Percentiles rank a stretch among this genome's conserved stretches.
Conservation (phyloP, 2,329 filamentous ascomycete species). For the Aspergillus alliaceus region DNA sequence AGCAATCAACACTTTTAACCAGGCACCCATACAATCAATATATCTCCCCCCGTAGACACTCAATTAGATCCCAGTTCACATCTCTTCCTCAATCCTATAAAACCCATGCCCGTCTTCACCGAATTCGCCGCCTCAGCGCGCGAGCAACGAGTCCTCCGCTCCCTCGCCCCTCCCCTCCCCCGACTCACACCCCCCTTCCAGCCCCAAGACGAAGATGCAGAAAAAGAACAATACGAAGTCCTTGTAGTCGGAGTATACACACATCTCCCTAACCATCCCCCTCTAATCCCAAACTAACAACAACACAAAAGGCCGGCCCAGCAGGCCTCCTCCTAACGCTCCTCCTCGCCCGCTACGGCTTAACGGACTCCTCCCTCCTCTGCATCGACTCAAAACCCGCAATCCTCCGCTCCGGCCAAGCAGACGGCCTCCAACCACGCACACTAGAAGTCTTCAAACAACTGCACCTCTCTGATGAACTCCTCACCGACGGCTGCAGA, state of each 20-base stretch:
- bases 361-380: slow-evolving; percentile 38
- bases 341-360: slow-evolving; percentile 43
- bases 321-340: slow-evolving; percentile 42
- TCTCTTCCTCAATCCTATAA: too few species aligned
- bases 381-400: slow-evolving; percentile 42
- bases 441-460: slow-evolving; percentile 43
- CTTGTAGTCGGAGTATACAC: slow-evolving; percentile 34
- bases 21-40: too few species aligned
- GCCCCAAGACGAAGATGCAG: slow-evolving; percentile 4
- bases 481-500: slow-evolving; percentile 36
- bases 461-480: slow-evolving; percentile 38
- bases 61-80: too few species aligned
- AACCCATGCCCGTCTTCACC: slow-evolving; percentile 41
- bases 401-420: slow-evolving; percentile 41
- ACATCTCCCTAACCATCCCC: background rate
- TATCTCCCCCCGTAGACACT: too few species aligned
- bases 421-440: slow-evolving; percentile 43
- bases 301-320: slow-evolving; percentile 31
- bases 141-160: slow-evolving; percentile 37
- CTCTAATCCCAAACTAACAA: background rate
- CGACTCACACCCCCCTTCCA: slow-evolving; percentile 28
- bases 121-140: slow-evolving; percentile 31
- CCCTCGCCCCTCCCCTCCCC: slow-evolving; percentile 39
- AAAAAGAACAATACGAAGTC: slow-evolving; percentile 39
- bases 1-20: too few species aligned